These are phyloP conservation scores for Cyclostephanos invisitatus DNA, from an alignment of 108 stramenopile genomes.

Conservation along the genomic window DNA sequence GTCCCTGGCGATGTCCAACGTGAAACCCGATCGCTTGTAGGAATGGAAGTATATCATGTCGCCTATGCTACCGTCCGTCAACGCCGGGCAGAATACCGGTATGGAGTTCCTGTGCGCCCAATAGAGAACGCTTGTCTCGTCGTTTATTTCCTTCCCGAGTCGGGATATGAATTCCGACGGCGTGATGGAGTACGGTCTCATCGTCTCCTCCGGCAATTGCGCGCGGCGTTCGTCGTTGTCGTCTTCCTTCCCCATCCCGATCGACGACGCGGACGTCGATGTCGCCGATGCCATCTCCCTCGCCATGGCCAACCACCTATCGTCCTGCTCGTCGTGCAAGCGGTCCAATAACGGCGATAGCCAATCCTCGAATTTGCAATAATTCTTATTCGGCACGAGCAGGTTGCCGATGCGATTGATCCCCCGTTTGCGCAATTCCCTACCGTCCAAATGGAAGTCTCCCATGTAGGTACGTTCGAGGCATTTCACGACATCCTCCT, in stretches of 20 bases:
- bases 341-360: constrained; percentile 86
- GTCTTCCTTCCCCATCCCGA: neutral
- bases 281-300: constrained; percentile 27
- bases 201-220: neutral
- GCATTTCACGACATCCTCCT: constrained; percentile 99
- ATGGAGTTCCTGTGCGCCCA: constrained; percentile 98
- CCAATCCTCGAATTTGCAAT: constrained; percentile 99
- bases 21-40: constrained; percentile 96
- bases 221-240: too few species aligned
- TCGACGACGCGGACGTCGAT: constrained; percentile 24
- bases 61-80: constrained; percentile 98
- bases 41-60: constrained; percentile 99
- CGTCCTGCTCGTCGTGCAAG: constrained; percentile 98
- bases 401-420: constrained; percentile 98
- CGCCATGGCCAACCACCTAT: constrained; percentile 52
- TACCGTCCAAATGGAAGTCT: constrained; percentile 89
- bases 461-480: constrained; percentile 96
- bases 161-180: constrained; percentile 95
- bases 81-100: constrained; percentile 98
- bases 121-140: constrained; percentile 93
- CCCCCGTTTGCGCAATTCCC: constrained; percentile 89
- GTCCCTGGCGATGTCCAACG: constrained; percentile 94
- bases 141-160: constrained; percentile 93
- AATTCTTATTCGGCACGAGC: constrained; percentile 96
- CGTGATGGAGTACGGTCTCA: constrained; percentile 78